These are phyloP conservation scores for Kazachstania sp. DNA, from an alignment of 1,139 yeast genomes.

Conservation along the genomic window DNA sequence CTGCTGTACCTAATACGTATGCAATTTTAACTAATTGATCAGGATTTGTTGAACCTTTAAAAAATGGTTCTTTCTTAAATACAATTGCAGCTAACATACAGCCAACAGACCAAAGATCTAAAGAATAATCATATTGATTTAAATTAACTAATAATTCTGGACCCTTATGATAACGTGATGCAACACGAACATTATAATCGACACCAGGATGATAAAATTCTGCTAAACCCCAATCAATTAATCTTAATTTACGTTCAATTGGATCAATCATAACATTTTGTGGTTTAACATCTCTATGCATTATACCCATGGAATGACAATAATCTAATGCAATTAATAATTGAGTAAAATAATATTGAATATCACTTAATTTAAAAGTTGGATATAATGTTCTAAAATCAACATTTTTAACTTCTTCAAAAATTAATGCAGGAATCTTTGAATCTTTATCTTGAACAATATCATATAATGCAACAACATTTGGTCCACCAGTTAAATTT, in stretches of 20 bases:
- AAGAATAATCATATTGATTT: slow-evolving; percentile 68
- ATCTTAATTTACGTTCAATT: slow-evolving; percentile 46
- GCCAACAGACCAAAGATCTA: slow-evolving; percentile 77
- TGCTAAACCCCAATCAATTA: slow-evolving; percentile 81
- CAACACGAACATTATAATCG: slow-evolving; percentile 74
- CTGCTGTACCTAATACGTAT: slow-evolving; percentile 66
- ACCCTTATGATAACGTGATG: slow-evolving; percentile 73
- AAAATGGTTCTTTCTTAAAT: slow-evolving; percentile 69
- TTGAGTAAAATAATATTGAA: slow-evolving; percentile 63
- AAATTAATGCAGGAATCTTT: slow-evolving; percentile 67
- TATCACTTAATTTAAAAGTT: slow-evolving; percentile 51
- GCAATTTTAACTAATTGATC: slow-evolving; percentile 77
- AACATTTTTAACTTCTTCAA: slow-evolving; percentile 61
- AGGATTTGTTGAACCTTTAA: slow-evolving; percentile 69
- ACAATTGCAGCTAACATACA: slow-evolving; percentile 73
- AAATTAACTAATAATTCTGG: slow-evolving; percentile 69
- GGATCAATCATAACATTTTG: slow-evolving; percentile 83
- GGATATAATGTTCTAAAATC: slow-evolving; percentile 70
- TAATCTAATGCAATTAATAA: slow-evolving; percentile 63
- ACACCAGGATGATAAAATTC: slow-evolving; percentile 74
- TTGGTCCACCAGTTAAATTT: slow-evolving; percentile 68
- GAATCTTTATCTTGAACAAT: slow-evolving; percentile 68
- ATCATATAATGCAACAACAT: slow-evolving; percentile 58
- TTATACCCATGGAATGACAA: slow-evolving; percentile 75
- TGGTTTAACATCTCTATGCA: slow-evolving; percentile 79